Conservation (phyloP, 306 rosid genomes). For the Datisca glomerata region DNA sequence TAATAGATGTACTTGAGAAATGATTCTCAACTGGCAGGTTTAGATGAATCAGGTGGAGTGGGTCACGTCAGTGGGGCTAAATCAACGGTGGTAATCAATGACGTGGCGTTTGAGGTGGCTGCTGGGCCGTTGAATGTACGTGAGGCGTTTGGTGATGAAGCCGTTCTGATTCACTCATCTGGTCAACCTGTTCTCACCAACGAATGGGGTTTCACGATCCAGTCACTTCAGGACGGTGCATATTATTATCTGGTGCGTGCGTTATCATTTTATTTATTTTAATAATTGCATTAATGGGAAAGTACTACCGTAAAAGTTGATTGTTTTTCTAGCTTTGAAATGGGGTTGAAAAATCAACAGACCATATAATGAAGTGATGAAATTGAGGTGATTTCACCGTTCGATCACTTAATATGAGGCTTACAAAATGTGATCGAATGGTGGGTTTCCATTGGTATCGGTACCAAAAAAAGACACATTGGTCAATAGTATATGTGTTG, state of each 20-base stretch:
- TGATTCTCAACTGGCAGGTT: slow-evolving; percentile 27
- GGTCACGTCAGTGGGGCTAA: slow-evolving; percentile 20
- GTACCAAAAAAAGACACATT: too few relatives aligned
- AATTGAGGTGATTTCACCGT: too few relatives aligned
- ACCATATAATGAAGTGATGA: too few relatives aligned
- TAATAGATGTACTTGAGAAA: slow-evolving; percentile 4
- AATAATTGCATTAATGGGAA: too few relatives aligned
- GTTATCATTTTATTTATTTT: too few relatives aligned
- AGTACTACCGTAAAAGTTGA: too few relatives aligned
- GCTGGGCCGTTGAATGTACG: slow-evolving; percentile 67
- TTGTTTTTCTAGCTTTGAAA: too few relatives aligned
- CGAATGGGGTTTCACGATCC: slow-evolving; percentile 84
- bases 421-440: too few relatives aligned
- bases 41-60: slow-evolving; percentile 23
- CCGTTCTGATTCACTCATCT: slow-evolving; percentile 56
- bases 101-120: slow-evolving; percentile 66
- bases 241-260: slow-evolving; percentile 59
- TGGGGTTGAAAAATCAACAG: too few relatives aligned
- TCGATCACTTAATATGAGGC: too few relatives aligned
- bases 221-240: slow-evolving; percentile 72
- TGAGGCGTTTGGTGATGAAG: slow-evolving; percentile 78
- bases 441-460: too few relatives aligned
- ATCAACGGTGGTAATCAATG: slow-evolving; percentile 79
- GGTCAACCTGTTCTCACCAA: slow-evolving; percentile 82
- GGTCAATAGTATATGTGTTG: too few relatives aligned